A percentile compares a stretch with the other conserved stretches of the same genome.
phyloP scores from a whole-genome alignment of 1,284 basidiomycete genomes.

The Fomes fomentarius region DNA sequence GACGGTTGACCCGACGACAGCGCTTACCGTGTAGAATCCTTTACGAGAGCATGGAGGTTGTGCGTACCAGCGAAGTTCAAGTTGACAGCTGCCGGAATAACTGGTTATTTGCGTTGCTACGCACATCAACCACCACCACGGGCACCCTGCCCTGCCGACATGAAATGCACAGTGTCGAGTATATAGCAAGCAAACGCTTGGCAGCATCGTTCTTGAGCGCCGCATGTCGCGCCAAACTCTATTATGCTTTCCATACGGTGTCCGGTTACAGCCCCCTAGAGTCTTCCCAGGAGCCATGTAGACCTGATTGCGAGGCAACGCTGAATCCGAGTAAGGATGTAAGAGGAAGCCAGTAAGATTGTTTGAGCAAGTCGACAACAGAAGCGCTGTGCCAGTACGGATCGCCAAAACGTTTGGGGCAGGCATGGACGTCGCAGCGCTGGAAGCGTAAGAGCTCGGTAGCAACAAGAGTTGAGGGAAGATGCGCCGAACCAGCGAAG shows the following conservation, averaged over 20 bases:
- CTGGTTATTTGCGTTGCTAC: constrained; percentile 35
- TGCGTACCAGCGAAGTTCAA: constrained; percentile 44
- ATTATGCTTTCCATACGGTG: constrained; percentile 42
- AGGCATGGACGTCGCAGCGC: constrained; percentile 4
- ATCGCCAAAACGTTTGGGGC: constrained; percentile 35
- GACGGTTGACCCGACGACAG: not conserved
- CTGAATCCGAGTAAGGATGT: too few relatives aligned
- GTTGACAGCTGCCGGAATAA: constrained; percentile 44
- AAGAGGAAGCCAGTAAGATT: too few relatives aligned
- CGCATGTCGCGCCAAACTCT: constrained; percentile 44
- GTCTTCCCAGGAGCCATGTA: too few relatives aligned
- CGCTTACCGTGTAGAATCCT: constrained; percentile 49
- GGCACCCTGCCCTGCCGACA: constrained; percentile 50
- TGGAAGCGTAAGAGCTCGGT: not conserved
- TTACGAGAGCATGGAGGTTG: constrained; percentile 47
- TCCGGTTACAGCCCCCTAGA: constrained; percentile 31
- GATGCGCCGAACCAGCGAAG: not conserved
- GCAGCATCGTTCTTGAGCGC: constrained; percentile 41
- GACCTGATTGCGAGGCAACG: constrained; percentile 39
- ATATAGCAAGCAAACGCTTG: constrained; percentile 45
- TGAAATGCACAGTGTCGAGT: constrained; percentile 39
- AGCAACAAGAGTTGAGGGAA: not conserved
- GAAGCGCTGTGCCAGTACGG: constrained; percentile 45
- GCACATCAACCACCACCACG: constrained; percentile 45
- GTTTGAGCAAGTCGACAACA: too few relatives aligned